These are phyloP conservation scores for Falciphora oryzae DNA, from an alignment of 2,329 filamentous ascomycete species.

Conservation along the genomic window DNA sequence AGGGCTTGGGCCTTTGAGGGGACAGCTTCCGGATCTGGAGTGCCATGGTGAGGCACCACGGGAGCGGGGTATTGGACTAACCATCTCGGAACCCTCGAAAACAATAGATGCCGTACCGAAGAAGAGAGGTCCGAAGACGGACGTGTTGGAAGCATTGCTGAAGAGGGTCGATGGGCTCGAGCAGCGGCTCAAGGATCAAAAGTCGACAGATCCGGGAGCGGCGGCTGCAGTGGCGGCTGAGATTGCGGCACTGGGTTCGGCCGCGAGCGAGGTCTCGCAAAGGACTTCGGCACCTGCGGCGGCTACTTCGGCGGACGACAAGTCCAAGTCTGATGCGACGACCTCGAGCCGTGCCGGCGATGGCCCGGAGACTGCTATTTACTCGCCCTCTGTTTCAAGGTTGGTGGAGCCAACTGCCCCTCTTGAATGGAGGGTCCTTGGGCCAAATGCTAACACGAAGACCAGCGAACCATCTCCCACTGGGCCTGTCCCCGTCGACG, in stretches of 20 bases:
- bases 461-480: constrained; percentile 39
- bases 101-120: constrained; percentile 75
- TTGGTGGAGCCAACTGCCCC: constrained; percentile 18
- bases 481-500: constrained; percentile 47
- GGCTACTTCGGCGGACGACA: constrained; percentile 28
- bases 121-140: constrained; percentile 84
- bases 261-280: constrained; percentile 20
- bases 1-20: too few relatives aligned
- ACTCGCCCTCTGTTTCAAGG: constrained; percentile 36
- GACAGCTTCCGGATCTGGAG: too few relatives aligned
- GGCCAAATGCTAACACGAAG: background rate
- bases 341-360: constrained; percentile 28
- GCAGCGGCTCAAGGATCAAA: constrained; percentile 68
- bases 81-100: too few relatives aligned
- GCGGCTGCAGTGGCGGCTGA: constrained; percentile 19
- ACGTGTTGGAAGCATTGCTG: constrained; percentile 76
- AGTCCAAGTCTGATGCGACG: constrained; percentile 22
- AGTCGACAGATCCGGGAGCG: constrained; percentile 30
- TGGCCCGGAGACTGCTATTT: constrained; percentile 32
- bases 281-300: constrained; percentile 12
- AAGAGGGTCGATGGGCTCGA: constrained; percentile 84
- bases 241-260: constrained; percentile 15
- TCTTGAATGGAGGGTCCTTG: too few relatives aligned
- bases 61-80: too few relatives aligned
- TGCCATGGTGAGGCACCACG: too few relatives aligned